Conservation (phyloP, 73 alveolate species). For the Paramecium caudatum region DNA sequence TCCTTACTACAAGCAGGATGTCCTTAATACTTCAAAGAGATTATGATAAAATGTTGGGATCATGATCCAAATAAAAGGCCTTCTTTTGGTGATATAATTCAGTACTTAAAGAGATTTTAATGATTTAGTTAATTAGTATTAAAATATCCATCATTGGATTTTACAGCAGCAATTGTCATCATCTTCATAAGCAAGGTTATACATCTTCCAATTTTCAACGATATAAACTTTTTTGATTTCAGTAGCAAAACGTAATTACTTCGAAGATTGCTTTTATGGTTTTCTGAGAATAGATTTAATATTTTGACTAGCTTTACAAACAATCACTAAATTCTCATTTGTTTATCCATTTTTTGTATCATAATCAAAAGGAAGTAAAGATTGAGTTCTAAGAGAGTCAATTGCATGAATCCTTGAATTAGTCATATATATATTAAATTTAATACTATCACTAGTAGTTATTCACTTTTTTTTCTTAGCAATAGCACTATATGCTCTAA, state of each 20-base stretch:
- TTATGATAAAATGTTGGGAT: slow-evolving; percentile 58
- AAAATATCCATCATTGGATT: slow-evolving; percentile 2
- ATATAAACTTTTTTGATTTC: neutral
- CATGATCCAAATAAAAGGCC: neutral
- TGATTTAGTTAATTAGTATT: slow-evolving; percentile 47
- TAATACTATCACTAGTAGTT: neutral
- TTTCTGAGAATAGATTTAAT: neutral
- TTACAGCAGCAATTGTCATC: slow-evolving; percentile 45
- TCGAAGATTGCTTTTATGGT: neutral
- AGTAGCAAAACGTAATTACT: neutral
- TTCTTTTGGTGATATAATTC: neutral
- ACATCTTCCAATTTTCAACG: slow-evolving; percentile 58
- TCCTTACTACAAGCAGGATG: slow-evolving; percentile 43
- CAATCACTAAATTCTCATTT: neutral
- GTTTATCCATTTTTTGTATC: neutral
- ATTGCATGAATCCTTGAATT: slow-evolving; percentile 25
- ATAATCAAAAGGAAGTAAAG: slow-evolving; percentile 8
- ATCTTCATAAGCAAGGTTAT: slow-evolving; percentile 4
- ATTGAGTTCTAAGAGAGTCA: slow-evolving; percentile 43
- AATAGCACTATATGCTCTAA: slow-evolving; percentile 67
- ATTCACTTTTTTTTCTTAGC: slow-evolving; percentile 45
- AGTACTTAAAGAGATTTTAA: neutral
- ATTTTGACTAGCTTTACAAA: neutral
- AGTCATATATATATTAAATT: neutral
- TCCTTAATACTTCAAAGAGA: slow-evolving; percentile 16